A percentile compares a stretch with the other conserved stretches of the same genome.
phyloP scores from a whole-genome alignment of 129 eudicot species.

The Tagetes erecta region DNA sequence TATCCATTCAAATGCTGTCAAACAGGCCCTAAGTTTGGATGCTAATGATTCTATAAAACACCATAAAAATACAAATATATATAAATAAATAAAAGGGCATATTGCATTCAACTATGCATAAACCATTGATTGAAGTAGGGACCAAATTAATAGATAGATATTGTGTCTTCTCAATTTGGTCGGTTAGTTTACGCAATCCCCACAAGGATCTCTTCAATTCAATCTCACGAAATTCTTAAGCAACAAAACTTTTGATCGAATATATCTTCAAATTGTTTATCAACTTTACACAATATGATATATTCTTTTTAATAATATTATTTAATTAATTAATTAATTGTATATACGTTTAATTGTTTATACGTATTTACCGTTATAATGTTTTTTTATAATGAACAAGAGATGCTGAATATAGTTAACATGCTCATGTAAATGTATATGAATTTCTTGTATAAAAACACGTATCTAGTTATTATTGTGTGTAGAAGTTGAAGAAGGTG shows the following conservation, averaged over 20 bases:
- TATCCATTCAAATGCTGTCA: too few relatives aligned
- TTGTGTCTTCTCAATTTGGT: conserved; percentile 18
- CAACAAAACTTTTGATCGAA: conserved; percentile 14
- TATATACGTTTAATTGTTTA: not conserved
- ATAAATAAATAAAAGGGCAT: not conserved
- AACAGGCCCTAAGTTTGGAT: not conserved
- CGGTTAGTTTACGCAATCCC: conserved; percentile 32
- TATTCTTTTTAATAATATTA: not conserved
- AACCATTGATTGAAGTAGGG: conserved; percentile 29
- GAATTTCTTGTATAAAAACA: too few relatives aligned
- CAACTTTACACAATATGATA: not conserved
- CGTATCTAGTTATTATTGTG: too few relatives aligned
- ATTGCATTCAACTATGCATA: not conserved
- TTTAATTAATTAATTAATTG: too few relatives aligned
- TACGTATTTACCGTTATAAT: not conserved
- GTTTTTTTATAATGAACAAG: not conserved
- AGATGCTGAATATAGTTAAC: too few relatives aligned
- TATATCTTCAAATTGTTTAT: conserved; percentile 25
- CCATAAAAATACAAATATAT: not conserved
- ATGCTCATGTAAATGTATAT: too few relatives aligned
- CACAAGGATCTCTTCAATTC: conserved; percentile 24
- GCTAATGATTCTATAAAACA: not conserved
- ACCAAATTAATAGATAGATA: conserved; percentile 24
- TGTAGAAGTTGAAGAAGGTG: too few relatives aligned
- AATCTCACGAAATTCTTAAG: not conserved